A percentile compares a stretch with the other conserved stretches of the same genome.
These are phyloP conservation scores for Ascocoryne sarcoides DNA, from an alignment of 2,329 filamentous ascomycete species.

Conservation along the genomic window DNA sequence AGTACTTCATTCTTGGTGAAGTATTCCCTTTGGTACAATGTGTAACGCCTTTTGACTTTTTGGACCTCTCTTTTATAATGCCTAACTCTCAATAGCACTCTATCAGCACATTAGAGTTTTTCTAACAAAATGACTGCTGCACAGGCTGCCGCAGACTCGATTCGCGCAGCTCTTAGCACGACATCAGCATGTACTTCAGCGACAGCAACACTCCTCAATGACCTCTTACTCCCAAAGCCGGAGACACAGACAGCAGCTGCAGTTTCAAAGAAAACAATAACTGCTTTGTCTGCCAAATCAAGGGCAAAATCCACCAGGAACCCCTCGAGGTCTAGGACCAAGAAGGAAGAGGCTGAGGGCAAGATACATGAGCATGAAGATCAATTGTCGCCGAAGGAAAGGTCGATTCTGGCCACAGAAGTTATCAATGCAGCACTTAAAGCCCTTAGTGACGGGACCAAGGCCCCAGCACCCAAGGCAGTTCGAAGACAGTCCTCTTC, in stretches of 20 bases:
- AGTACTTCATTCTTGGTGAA: no score
- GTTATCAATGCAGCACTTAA: conserved; percentile 65
- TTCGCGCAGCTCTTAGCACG: conserved; percentile 39
- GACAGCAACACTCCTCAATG: conserved; percentile 37
- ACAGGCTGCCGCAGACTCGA: conserved; percentile 35
- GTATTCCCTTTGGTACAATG: no score
- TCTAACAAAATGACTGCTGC: conserved; percentile 32
- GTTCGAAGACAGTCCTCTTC: conserved; percentile 19
- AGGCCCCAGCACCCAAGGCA: conserved; percentile 28
- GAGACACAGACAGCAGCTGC: conserved; percentile 6
- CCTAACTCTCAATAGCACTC: conserved; percentile 24
- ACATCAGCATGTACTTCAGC: conserved; percentile 39
- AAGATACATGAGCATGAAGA: conserved; percentile 23
- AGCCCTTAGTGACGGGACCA: conserved; percentile 57
- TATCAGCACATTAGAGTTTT: conserved; percentile 8
- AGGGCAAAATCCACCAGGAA: conserved; percentile 20
- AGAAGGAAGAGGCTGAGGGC: conserved; percentile 25
- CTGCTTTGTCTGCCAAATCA: conserved; percentile 3
- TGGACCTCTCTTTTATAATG: conserved; percentile 25
- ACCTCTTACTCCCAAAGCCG: conserved; percentile 34
- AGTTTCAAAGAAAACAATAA: conserved; percentile 7
- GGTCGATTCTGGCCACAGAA: conserved; percentile 60
- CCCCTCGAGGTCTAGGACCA: conserved; percentile 14
- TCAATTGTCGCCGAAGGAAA: conserved; percentile 47
- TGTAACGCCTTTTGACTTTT: no score